phyloP scores from a whole-genome alignment of 306 rosid species.

The Medicago lupulina region DNA sequence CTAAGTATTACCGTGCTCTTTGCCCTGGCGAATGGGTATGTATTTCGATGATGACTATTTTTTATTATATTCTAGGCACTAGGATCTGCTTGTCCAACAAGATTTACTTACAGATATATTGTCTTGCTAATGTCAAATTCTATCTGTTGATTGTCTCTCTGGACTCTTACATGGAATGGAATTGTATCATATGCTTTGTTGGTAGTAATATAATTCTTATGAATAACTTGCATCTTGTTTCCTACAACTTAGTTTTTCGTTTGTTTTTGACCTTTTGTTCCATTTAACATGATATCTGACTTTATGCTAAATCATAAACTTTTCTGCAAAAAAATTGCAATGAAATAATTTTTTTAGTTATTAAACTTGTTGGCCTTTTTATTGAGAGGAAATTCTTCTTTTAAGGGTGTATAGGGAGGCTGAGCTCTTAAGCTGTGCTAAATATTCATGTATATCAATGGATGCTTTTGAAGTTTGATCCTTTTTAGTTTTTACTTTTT shows the following conservation, averaged over 20 bases:
- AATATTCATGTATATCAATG: slow-evolving; percentile 23
- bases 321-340: not conserved
- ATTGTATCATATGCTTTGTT: not conserved
- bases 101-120: slow-evolving; percentile 18
- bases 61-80: slow-evolving; percentile 19
- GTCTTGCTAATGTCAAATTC: slow-evolving; percentile 8
- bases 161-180: slow-evolving; percentile 2
- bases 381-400: slow-evolving; percentile 10
- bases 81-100: slow-evolving; percentile 3
- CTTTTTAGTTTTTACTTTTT: not conserved
- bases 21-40: slow-evolving; percentile 99
- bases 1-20: slow-evolving; percentile 86
- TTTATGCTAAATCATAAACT: not conserved
- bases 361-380: not conserved
- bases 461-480: slow-evolving; percentile 29
- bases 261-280: slow-evolving; percentile 8
- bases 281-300: not conserved
- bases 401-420: not conserved
- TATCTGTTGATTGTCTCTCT: slow-evolving; percentile 4
- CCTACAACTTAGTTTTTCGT: not conserved
- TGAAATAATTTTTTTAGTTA: not conserved
- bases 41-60: slow-evolving; percentile 27
- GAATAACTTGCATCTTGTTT: slow-evolving; percentile 1
- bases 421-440: slow-evolving; percentile 6
- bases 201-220: slow-evolving; percentile 19